phyloP scores from a whole-genome alignment of 75 land plant species.

The Picea sitchensis region DNA sequence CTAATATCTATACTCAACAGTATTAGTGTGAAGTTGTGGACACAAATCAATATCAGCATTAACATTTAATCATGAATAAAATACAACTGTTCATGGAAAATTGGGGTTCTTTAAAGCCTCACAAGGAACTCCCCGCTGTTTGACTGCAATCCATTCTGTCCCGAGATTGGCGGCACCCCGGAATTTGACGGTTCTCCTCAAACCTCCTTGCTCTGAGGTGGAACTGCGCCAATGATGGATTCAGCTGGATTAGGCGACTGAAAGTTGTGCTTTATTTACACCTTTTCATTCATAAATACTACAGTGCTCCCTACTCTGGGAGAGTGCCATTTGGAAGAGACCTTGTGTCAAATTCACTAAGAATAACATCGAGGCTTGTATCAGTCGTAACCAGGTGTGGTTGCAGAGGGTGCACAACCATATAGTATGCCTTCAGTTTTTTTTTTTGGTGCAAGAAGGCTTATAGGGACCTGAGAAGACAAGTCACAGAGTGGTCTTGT shows the following conservation, averaged over 20 bases:
- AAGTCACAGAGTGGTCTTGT: slow-evolving; percentile 95
- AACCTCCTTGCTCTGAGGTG: slow-evolving; percentile 18
- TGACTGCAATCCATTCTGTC: no score
- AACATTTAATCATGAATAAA: no score
- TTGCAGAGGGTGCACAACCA: slow-evolving; percentile 93
- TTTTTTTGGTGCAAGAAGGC: slow-evolving; percentile 71
- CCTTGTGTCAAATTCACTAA: slow-evolving; percentile 88
- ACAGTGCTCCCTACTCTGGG: slow-evolving; percentile 86
- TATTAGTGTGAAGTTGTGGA: no score
- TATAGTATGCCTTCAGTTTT: slow-evolving; percentile 94
- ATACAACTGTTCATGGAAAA: no score
- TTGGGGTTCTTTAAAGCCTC: no score
- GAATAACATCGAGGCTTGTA: slow-evolving; percentile 86
- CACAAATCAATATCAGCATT: no score
- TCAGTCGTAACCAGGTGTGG: slow-evolving; percentile 97
- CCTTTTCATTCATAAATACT: slow-evolving; percentile 76
- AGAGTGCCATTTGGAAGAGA: slow-evolving; percentile 86
- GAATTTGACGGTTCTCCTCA: no score
- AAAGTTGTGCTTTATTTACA: slow-evolving; percentile 71
- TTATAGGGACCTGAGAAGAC: slow-evolving; percentile 71
- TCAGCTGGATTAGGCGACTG: slow-evolving; percentile 66
- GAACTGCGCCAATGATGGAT: slow-evolving; percentile 67
- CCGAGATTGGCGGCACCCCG: no score
- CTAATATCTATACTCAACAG: no score
- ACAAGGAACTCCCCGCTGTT: no score